Evolutionary conservation across 176 grass and related monocot genomes (phyloP), one percentile per base, ranked within the genome.

Genomic region (Avena insularis): DNA sequence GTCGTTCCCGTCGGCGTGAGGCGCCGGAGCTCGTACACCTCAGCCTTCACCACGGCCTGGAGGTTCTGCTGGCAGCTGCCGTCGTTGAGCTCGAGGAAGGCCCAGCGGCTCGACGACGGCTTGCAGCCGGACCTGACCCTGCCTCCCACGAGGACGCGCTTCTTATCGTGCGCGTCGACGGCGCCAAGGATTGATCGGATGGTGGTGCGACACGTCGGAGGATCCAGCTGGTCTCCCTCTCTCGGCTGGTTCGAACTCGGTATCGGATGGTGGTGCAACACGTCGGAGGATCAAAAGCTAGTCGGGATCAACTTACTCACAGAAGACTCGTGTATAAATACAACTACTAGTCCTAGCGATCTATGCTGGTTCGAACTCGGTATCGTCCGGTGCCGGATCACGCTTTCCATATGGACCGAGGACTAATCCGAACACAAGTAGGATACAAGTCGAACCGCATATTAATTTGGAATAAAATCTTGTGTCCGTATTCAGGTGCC

Each of bases 61-160:
- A 98, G 93, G 82, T 91, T 92, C 29, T 79, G 46, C 65, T 77
- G 85, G 86, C 95, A 95, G 29, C 93, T 95, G 1, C 95, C 93
- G 23, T 97, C 95, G 83, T 93, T 95, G 89, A 97, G 74, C 76
- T 97, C 95, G 16, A 97, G 93, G 70, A 94, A 93, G 23, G 90
- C 93, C 63, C 92, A 92, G n/a, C 1, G 21, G 19, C 3, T 62
- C 60, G 60, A 62, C 60, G 60, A 62, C 21, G 60, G 12, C n/a
- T 9, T 62, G 59, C 59, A 9, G 59, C 60, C 60, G 3, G 60
- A 25, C 21, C 60, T 62, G 3, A 62, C 60, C 60, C 9, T 12
- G 60, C 60, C 60, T 9, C 21, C 21, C 9, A 63, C 60, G 9
- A 63, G 3, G 2, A 63, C 60, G 9, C 60, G 60, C 60, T 63